Conservation (phyloP, 306 rosid species). For the Prunus davidiana region DNA sequence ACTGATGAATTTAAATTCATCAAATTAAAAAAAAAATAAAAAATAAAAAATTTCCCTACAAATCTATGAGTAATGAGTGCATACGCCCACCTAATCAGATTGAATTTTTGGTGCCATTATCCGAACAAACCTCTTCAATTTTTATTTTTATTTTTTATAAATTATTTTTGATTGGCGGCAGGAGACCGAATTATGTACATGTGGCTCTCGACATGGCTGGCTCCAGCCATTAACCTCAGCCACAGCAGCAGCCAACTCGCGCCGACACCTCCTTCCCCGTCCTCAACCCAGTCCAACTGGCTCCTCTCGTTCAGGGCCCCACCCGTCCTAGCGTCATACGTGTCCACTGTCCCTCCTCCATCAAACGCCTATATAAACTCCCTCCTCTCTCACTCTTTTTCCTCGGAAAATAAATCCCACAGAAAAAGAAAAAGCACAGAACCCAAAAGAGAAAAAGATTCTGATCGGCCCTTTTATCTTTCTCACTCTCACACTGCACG, state of each 20-base stretch:
- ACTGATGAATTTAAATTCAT: too few species aligned
- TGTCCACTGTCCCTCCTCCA: not conserved
- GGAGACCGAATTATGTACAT: not conserved
- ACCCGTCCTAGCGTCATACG: not conserved
- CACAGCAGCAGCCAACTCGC: not conserved
- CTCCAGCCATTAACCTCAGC: not conserved
- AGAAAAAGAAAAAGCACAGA: not conserved
- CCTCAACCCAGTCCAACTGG: not conserved
- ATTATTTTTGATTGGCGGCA: not conserved
- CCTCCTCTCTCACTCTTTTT: too few species aligned
- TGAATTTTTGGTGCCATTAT: not conserved
- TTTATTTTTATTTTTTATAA: too few species aligned
- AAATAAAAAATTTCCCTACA: not conserved
- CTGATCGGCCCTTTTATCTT: too few species aligned
- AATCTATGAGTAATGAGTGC: not conserved
- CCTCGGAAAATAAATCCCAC: not conserved
- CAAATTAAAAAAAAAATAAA: too few species aligned
- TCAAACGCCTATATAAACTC: not conserved
- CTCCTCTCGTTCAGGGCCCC: not conserved
- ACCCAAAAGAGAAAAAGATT: not conserved
- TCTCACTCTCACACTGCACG: not conserved
- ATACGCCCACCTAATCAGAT: too few species aligned
- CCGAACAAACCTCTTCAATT: too few species aligned
- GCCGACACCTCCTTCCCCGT: not conserved
- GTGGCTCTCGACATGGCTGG: not conserved